A percentile compares a stretch with the other conserved stretches of the same genome.
These are phyloP conservation scores for Russula brevipes DNA, from an alignment of 768 basidiomycete genomes.

Conservation along the genomic window DNA sequence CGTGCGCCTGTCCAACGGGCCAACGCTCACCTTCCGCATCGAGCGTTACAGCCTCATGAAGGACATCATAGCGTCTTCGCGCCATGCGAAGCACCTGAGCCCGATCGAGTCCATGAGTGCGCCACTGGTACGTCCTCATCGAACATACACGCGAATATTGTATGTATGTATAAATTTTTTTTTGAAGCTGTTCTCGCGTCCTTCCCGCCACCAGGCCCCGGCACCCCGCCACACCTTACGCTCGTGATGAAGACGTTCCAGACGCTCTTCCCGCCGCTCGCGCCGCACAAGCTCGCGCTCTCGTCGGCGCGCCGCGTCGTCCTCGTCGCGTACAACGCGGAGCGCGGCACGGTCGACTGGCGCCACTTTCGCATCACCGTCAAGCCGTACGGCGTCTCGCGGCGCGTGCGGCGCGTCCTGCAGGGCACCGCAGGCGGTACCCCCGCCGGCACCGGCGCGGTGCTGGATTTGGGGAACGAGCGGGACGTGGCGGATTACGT, in stretches of 20 bases:
- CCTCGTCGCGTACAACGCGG: slow-evolving; percentile 84
- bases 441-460: slow-evolving; percentile 26
- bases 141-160: no score
- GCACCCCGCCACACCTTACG: slow-evolving; percentile 76
- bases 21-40: slow-evolving; percentile 88
- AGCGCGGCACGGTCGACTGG: slow-evolving; percentile 81
- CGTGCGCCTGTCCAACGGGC: slow-evolving; percentile 81
- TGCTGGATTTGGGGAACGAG: slow-evolving; percentile 82
- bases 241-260: slow-evolving; percentile 96
- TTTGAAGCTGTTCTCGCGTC: slow-evolving; percentile 74
- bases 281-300: slow-evolving; percentile 70
- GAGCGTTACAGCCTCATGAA: slow-evolving; percentile 91
- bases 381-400: slow-evolving; percentile 89
- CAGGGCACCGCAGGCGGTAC: slow-evolving; percentile 41
- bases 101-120: slow-evolving; percentile 82
- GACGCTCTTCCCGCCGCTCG: slow-evolving; percentile 89
- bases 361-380: slow-evolving; percentile 95
- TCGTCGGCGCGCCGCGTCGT: slow-evolving; percentile 93
- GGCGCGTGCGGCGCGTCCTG: slow-evolving; percentile 81
- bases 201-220: slow-evolving; percentile 69
- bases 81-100: slow-evolving; percentile 68
- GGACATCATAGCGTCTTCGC: slow-evolving; percentile 64
- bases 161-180: background rate
- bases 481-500: slow-evolving; percentile 96
- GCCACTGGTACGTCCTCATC: slow-evolving; percentile 63